Evolutionary conservation across 2,329 filamentous ascomycete species (phyloP), one percentile per base, ranked within the genome.

Genomic region (Fusarium metavorans): DNA sequence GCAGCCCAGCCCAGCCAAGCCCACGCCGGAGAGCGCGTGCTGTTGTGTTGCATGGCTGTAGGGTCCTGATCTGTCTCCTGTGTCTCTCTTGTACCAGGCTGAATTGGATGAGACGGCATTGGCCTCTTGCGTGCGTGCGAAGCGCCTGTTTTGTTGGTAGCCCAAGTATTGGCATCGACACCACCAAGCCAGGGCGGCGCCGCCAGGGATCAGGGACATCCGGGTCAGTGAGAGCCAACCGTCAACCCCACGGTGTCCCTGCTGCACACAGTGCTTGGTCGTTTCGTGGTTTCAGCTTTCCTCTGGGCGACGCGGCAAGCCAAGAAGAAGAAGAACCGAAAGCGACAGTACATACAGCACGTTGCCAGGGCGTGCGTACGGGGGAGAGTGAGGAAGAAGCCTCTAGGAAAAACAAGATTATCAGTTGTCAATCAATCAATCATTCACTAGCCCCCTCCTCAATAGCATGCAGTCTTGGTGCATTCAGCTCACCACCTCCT

Each of bases 211-310:
- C 34, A 43, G 54, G 58, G 48, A 64, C 41, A 32, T 61, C 57
- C 71, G 70, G 68, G 75, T 72, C 67, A 64, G 58, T 71, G 69
- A 77, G 64, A 79, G 74, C 77, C 77, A 79, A 78, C 77, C 76
- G 75, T 76, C 67, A 68, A 77, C 70, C 76, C 77, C 77, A 78
- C 77, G 77, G 62, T 75, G 72, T 66, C 72, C 72, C 68, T 64
- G 48, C 20, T 23, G 54, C 45, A 32, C 67, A 75, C 72, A 67
- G 66, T 74, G 66, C 70, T 73, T 73, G 66, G 72, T 56, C 56
- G 68, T 70, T 73, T 75, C 64, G 54, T 68, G 32, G 73, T 72
- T 72, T 71, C 68, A 71, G 59, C 60, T 59, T 59, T 45, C 58
- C 18, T 57, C 58, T 64, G 45, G 68, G 45, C 58, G 27, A 67